Base-by-base conservation (phyloP, 306 rosid species). In the Aeschynomene evenia region DNA sequence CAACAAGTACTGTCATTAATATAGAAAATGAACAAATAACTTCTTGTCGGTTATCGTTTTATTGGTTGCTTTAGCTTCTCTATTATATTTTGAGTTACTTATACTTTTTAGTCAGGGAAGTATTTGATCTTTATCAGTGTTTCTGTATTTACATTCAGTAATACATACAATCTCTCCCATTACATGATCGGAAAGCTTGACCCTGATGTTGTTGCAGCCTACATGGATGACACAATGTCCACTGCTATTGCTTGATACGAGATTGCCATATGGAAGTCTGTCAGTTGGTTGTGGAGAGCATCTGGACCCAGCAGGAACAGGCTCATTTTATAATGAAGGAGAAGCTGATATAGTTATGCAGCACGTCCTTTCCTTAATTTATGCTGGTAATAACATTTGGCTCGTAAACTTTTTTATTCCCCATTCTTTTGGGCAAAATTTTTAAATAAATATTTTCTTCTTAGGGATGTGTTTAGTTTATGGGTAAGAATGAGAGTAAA, bases 161-260 rank as follows among this genome's bases (percentile, higher is more conserved):
- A 61, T 65, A 53, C 45, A 34, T 21, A 46, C n/a, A n/a, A n/a
- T n/a, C n/a, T n/a, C 73, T 73, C 53, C 66, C 66, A 70, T 71
- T 70, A 59, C 58, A 26, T 28, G 73, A 46, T 49, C 40, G 76
- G 34, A 54, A 68, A 69, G 58, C 43, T 69, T 73, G 46, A 73
- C 71, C 15, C 39, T 62, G 57, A 39, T 37, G 53, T 56, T 72
- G 37, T 68, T 85, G 77, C 86, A 90, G 94, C 89, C 81, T 48
- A 78, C 96, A 48, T 90, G 96, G 96, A 79, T 87, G 76, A 90
- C 96, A 23, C 94, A 85, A 59, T 90, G 96, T 74, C 94, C 96
- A 51, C 87, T 87, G 70, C 77, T 90, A 66, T 79, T 90, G 84
- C 91, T 90, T 2, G 96, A 90, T 80, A 90, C 96, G 23, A 82